Percentiles rank a stretch among this genome's conserved stretches.
Evolutionary conservation across 225 moss, liverwort and hornwort species (phyloP).

Genomic region (Pseudisothecium myosuroides): DNA sequence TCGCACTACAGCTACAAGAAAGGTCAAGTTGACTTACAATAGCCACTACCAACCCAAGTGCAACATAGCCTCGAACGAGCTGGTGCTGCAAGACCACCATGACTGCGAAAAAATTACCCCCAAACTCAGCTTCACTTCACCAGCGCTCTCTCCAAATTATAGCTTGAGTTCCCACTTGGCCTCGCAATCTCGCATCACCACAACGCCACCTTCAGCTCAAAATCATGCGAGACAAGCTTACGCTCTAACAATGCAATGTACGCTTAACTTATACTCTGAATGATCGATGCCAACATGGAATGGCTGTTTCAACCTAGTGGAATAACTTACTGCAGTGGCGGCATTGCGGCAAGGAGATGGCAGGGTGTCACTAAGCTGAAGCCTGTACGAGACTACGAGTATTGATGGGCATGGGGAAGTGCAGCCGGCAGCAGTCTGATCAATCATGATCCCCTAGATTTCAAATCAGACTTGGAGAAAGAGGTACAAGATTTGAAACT

Average conservation of each 20-base stretch:
- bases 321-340: not conserved
- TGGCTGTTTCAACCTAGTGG: not conserved
- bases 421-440: not conserved
- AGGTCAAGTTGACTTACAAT: not conserved
- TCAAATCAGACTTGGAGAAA: not conserved
- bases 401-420: not conserved
- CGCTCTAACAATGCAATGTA: not conserved
- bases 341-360: not conserved
- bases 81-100: slow-evolving; percentile 11
- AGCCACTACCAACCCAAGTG: not conserved
- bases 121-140: not conserved
- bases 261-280: no score
- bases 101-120: not conserved
- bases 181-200: not conserved
- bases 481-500: not conserved
- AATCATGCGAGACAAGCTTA: not conserved
- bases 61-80: not conserved
- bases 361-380: not conserved
- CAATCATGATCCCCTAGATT: not conserved
- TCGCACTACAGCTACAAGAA: not conserved
- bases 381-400: not conserved
- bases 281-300: not conserved
- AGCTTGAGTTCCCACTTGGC: not conserved
- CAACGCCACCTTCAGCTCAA: not conserved
- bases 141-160: not conserved